Evolutionary conservation across 2,329 filamentous ascomycete genomes (phyloP).

Genomic region (Tolypocladium inflatum): DNA sequence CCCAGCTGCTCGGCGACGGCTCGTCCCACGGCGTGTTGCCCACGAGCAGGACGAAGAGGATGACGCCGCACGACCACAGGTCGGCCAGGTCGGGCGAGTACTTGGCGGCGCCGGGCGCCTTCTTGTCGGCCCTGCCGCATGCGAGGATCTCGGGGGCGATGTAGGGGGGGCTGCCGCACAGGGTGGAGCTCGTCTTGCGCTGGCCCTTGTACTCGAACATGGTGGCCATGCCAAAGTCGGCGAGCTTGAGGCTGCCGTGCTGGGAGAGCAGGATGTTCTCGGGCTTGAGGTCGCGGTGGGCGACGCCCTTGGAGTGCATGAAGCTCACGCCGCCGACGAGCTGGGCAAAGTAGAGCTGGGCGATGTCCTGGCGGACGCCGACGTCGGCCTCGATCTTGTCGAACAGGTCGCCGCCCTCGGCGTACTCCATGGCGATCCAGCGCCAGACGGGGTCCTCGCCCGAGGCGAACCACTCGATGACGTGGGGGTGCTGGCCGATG

Average conservation of each 20-base stretch:
- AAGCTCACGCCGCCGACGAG: slow-evolving; percentile 83
- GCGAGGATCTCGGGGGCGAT: slow-evolving; percentile 85
- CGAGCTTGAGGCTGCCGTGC: slow-evolving; percentile 82
- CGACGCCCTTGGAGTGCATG: slow-evolving; percentile 93
- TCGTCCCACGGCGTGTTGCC: slow-evolving; percentile 98
- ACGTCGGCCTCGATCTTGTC: slow-evolving; percentile 99
- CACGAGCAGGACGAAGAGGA: slow-evolving; percentile 90
- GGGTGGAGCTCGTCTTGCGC: slow-evolving; percentile 72
- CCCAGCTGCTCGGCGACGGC: slow-evolving; percentile 75
- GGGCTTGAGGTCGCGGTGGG: slow-evolving; percentile 84
- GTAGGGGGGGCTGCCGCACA: slow-evolving; percentile 94
- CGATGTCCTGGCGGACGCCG: slow-evolving; percentile 87
- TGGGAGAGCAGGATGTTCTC: slow-evolving; percentile 89
- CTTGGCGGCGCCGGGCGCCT: slow-evolving; percentile 39
- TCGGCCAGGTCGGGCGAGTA: slow-evolving; percentile 77
- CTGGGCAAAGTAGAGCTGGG: slow-evolving; percentile 93
- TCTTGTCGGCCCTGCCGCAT: slow-evolving; percentile 38
- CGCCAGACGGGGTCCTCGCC: slow-evolving; percentile 82
- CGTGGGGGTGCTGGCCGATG: slow-evolving; percentile 81
- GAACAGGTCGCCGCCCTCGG: slow-evolving; percentile 91
- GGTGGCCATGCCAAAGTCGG: slow-evolving; percentile 92
- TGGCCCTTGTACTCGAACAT: slow-evolving; percentile 85
- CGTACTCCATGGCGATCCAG: slow-evolving; percentile 98
- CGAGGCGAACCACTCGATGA: slow-evolving; percentile 85
- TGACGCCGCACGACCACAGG: slow-evolving; percentile 95